phyloP scores from a whole-genome alignment of 352 stramenopile species.

The Salisapilia sapeloensis region DNA sequence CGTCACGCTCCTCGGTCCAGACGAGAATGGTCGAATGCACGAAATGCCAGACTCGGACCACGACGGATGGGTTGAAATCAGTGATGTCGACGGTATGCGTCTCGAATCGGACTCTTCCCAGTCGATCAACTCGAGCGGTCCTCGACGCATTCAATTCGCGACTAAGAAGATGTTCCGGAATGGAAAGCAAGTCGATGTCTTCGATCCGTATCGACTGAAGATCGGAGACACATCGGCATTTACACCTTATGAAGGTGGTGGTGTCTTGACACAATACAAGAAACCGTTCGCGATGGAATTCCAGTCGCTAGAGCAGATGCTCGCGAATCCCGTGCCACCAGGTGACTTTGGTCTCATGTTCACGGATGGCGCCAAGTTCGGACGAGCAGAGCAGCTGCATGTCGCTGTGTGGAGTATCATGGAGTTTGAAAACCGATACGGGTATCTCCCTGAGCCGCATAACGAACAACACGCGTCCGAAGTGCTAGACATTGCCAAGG shows the following conservation, averaged over 20 bases:
- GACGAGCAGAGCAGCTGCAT: conserved; percentile 68
- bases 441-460: conserved; percentile 39
- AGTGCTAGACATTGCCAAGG: conserved; percentile 47
- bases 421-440: conserved; percentile 60
- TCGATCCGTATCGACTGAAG: conserved; percentile 67
- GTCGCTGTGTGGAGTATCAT: conserved; percentile 58
- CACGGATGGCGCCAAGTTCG: conserved; percentile 75
- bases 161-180: conserved; percentile 79
- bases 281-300: conserved; percentile 64
- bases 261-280: conserved; percentile 70
- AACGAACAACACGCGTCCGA: conserved; percentile 41
- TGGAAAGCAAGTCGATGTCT: conserved; percentile 73
- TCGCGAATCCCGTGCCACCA: conserved; percentile 41
- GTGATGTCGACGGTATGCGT: conserved; percentile 63
- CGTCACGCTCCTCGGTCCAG: conserved; percentile 50
- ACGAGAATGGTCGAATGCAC: conserved; percentile 81
- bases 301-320: conserved; percentile 53
- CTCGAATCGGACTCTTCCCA: conserved; percentile 34
- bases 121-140: conserved; percentile 60
- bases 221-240: conserved; percentile 72
- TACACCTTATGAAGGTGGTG: conserved; percentile 60
- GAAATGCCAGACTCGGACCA: conserved; percentile 76
- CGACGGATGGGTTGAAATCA: conserved; percentile 75
- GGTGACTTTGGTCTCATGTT: conserved; percentile 75
- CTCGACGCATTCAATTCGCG: conserved; percentile 59